These are phyloP conservation scores for Kodamaea anthophila DNA, from an alignment of 1,139 yeast species.

Conservation along the genomic window DNA sequence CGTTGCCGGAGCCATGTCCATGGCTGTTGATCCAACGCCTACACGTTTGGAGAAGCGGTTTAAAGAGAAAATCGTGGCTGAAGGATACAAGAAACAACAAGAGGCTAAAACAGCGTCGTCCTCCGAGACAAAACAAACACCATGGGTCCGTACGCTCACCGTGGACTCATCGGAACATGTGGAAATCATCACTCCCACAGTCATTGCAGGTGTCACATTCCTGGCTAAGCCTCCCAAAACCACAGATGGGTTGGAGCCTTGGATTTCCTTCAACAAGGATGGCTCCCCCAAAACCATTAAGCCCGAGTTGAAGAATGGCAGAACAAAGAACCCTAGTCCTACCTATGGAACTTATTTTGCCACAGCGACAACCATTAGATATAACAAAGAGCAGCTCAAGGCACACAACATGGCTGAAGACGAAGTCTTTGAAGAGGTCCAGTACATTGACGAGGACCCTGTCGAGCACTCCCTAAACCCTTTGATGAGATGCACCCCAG, in stretches of 20 bases:
- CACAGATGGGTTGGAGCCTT: constrained; percentile 67
- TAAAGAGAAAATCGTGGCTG: constrained; percentile 35
- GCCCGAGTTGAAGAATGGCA: constrained; percentile 70
- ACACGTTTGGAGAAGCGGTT: constrained; percentile 22
- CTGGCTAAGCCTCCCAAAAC: constrained; percentile 65
- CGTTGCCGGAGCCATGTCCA: constrained; percentile 1
- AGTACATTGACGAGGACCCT: constrained; percentile 56
- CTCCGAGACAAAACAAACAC: constrained; percentile 30
- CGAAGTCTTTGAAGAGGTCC: constrained; percentile 50
- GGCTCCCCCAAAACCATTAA: constrained; percentile 77
- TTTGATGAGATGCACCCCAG: constrained; percentile 79
- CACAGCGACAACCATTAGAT: constrained; percentile 54
- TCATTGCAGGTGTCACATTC: constrained; percentile 76
- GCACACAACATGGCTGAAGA: constrained; percentile 67
- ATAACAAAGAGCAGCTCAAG: constrained; percentile 52
- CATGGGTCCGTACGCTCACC: constrained; percentile 74
- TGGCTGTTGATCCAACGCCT: neutral
- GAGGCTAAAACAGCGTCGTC: constrained; percentile 12
- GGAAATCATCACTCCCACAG: constrained; percentile 76
- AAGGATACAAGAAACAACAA: constrained; percentile 33
- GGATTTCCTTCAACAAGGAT: constrained; percentile 71
- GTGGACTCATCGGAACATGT: constrained; percentile 24
- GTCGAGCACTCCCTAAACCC: constrained; percentile 70
- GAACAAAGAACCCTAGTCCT: constrained; percentile 59
- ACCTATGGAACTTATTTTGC: constrained; percentile 74